A percentile compares a stretch with the other conserved stretches of the same genome.
Evolutionary conservation across 768 basidiomycete genomes (phyloP).

Genomic region (Suillus subalutaceus): DNA sequence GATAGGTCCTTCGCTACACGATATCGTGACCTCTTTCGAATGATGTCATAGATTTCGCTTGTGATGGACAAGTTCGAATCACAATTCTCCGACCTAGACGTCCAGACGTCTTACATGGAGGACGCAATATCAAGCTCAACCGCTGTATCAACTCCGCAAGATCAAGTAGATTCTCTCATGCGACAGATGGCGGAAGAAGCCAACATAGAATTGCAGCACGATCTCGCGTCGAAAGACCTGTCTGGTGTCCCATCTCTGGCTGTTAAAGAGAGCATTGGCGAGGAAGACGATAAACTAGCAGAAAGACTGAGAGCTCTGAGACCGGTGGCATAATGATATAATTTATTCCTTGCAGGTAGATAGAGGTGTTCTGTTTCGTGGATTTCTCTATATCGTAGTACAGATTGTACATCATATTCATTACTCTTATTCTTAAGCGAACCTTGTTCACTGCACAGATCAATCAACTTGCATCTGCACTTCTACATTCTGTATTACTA

Average conservation of each 20-base stretch:
- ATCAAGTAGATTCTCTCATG: conserved; percentile 92
- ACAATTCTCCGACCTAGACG: conserved; percentile 96
- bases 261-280: conserved; percentile 54
- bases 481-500: not conserved
- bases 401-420: conserved; percentile 3
- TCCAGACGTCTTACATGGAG: conserved; percentile 98
- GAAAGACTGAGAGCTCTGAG: conserved; percentile 87
- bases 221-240: conserved; percentile 69
- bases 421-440: not conserved
- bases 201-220: conserved; percentile 92
- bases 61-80: conserved; percentile 99
- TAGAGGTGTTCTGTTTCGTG: not conserved
- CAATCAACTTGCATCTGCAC: not conserved
- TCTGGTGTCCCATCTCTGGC: conserved; percentile 59
- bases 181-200: conserved; percentile 97
- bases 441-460: not conserved
- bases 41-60: conserved; percentile 74
- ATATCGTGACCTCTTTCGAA: not conserved
- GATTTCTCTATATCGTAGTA: not conserved
- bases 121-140: conserved; percentile 93
- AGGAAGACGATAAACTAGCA: conserved; percentile 83
- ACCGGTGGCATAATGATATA: conserved; percentile 58
- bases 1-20: not conserved
- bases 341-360: not conserved
- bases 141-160: conserved; percentile 92